Evolutionary conservation across 2,329 filamentous ascomycete genomes (phyloP).

Genomic region (Fusarium sp.): DNA sequence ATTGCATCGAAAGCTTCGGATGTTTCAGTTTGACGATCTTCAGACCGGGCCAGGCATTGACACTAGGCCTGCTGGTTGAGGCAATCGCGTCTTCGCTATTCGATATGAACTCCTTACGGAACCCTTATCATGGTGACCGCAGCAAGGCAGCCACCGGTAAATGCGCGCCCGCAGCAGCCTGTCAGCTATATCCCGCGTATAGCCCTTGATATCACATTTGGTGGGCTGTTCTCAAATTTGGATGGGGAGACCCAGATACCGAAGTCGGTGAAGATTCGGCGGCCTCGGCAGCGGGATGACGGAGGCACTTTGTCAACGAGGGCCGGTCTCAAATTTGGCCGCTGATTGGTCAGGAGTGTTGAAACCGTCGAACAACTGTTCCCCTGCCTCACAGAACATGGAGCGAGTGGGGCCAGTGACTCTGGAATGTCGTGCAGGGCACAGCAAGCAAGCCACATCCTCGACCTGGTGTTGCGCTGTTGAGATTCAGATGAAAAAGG

Average conservation of each 20-base stretch:
- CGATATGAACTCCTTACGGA: not conserved
- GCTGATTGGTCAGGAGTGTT: conserved; percentile 35
- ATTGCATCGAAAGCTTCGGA: conserved; percentile 15
- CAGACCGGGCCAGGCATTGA: not conserved
- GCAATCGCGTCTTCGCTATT: not conserved
- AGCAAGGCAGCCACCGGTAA: not conserved
- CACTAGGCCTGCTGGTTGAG: not conserved
- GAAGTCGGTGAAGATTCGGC: conserved; percentile 38
- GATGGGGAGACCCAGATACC: conserved; percentile 22
- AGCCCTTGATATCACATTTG: conserved; percentile 6
- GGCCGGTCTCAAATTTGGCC: not conserved
- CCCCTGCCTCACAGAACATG: conserved; percentile 31
- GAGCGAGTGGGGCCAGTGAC: conserved; percentile 37
- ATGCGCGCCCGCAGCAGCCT: not conserved
- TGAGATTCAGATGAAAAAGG: conserved; percentile 1
- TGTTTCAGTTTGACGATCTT: conserved; percentile 28
- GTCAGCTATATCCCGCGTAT: conserved; percentile 1
- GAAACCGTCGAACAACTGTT: conserved; percentile 30
- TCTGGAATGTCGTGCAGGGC: conserved; percentile 43
- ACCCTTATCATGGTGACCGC: not conserved
- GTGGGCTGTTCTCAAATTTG: conserved; percentile 26
- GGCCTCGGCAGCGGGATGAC: conserved; percentile 36
- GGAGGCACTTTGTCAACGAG: conserved; percentile 6
- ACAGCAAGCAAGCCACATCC: conserved; percentile 38
- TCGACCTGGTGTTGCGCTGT: conserved; percentile 12